phyloP scores from a whole-genome alignment of 192 early-diverging fungal species.

The Coemansia sp. region DNA sequence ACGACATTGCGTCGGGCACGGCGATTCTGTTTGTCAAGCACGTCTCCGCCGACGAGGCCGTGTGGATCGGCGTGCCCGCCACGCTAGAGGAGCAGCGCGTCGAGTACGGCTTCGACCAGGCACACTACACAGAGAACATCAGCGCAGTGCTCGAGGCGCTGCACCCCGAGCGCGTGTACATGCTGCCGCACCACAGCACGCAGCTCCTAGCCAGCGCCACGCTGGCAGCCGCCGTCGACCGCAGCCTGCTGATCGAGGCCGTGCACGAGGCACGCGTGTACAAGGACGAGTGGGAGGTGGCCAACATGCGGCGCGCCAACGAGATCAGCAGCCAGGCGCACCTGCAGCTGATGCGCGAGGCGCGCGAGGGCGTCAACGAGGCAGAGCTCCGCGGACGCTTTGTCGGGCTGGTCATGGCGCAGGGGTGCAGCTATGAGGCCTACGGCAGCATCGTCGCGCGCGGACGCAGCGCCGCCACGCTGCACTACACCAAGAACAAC shows the following conservation, averaged over 20 bases:
- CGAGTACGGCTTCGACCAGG: constrained; percentile 68
- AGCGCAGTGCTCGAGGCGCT: constrained; percentile 38
- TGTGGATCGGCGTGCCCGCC: constrained; percentile 78
- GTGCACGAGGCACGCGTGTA: constrained; percentile 74
- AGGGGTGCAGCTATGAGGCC: constrained; percentile 69
- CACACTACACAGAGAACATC: constrained; percentile 60
- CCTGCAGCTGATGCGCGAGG: constrained; percentile 67
- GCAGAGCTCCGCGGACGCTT: constrained; percentile 76
- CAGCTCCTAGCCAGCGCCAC: constrained; percentile 32
- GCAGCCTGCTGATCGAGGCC: constrained; percentile 44
- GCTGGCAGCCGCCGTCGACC: constrained; percentile 25
- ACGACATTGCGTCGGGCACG: constrained; percentile 60
- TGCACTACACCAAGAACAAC: constrained; percentile 84
- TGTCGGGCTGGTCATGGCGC: constrained; percentile 62
- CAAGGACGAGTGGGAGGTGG: constrained; percentile 77
- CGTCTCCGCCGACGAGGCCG: constrained; percentile 58
- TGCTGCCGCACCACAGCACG: constrained; percentile 45
- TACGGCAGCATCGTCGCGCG: constrained; percentile 83
- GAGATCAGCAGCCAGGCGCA: constrained; percentile 76
- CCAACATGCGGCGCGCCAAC: constrained; percentile 72
- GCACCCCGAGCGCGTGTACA: constrained; percentile 49
- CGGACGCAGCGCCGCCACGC: constrained; percentile 69
- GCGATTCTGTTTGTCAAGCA: constrained; percentile 69
- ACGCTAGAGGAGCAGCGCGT: constrained; percentile 53
- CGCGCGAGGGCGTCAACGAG: constrained; percentile 64